phyloP scores from a whole-genome alignment of 768 basidiomycete genomes.

The Pleurotus cornucopiae region DNA sequence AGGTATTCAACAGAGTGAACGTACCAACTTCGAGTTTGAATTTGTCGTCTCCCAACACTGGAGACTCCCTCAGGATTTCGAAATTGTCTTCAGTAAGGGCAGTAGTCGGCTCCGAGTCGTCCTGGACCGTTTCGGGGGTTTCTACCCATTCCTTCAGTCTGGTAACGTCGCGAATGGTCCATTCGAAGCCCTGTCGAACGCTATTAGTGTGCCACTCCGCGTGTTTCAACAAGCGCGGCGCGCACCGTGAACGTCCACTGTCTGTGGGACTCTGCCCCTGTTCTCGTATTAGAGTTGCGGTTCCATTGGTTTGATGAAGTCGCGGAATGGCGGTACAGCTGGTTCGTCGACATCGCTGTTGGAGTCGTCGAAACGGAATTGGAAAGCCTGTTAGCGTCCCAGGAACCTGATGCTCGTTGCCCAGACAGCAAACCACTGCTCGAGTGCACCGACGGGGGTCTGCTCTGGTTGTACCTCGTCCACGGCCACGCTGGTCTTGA shows the following conservation, averaged over 20 bases:
- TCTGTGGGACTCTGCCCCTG: conserved; percentile 27
- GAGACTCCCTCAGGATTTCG: conserved; percentile 61
- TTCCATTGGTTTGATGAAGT: not conserved
- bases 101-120: conserved; percentile 20
- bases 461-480: conserved; percentile 29
- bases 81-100: conserved; percentile 37
- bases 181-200: conserved; percentile 60
- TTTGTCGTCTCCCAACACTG: conserved; percentile 65
- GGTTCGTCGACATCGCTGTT: not conserved
- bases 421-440: conserved; percentile 12
- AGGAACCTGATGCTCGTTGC: conserved; percentile 12
- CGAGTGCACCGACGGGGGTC: conserved; percentile 28
- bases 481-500: conserved; percentile 63
- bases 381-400: conserved; percentile 8
- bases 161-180: conserved; percentile 56
- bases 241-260: conserved; percentile 66
- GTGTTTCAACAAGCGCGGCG: not conserved
- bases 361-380: not conserved
- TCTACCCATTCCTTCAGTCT: conserved; percentile 59
- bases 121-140: conserved; percentile 20
- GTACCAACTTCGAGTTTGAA: conserved; percentile 68
- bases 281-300: conserved; percentile 2
- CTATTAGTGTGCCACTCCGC: no score
- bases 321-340: no score
- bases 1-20: conserved; percentile 9